Conservation (phyloP, 306 rosid species). For the Cucurbita argyrosperma region DNA sequence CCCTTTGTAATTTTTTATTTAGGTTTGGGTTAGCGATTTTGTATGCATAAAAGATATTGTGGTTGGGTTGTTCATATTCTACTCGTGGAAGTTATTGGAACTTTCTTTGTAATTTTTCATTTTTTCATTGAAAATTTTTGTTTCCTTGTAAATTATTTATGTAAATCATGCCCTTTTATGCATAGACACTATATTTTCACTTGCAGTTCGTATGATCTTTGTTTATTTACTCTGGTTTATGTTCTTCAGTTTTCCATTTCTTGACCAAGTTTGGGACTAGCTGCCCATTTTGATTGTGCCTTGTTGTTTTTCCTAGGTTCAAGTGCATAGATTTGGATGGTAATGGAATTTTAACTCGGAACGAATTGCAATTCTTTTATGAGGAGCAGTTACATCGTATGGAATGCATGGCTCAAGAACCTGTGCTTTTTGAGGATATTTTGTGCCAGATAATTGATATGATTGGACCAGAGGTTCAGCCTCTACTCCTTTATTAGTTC, state of each 20-base stretch:
- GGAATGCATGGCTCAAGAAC: conserved; percentile 99
- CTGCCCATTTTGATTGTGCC: background rate
- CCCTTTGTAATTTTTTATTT: background rate
- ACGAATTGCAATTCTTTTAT: conserved; percentile 92
- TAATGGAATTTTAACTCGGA: conserved; percentile 75
- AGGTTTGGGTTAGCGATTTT: background rate
- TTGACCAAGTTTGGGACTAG: background rate
- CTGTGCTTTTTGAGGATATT: conserved; percentile 97
- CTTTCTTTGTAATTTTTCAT: background rate
- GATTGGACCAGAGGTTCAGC: conserved; percentile 81
- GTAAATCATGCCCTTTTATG: background rate
- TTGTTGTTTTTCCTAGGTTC: conserved; percentile 49
- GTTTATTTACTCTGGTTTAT: background rate
- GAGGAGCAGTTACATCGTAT: conserved; percentile 99
- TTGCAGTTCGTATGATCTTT: background rate
- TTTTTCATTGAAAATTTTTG: background rate
- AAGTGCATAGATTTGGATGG: conserved; percentile 97
- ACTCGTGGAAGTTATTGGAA: background rate
- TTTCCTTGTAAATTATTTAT: background rate
- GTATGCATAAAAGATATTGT: background rate
- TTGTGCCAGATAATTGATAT: conserved; percentile 95
- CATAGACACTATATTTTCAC: background rate
- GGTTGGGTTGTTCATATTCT: background rate
- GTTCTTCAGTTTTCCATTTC: background rate
- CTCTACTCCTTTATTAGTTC: conserved; percentile 12